Evolutionary conservation across 2,329 filamentous ascomycete genomes (phyloP).

Genomic region (Sphaceloma murrayae): DNA sequence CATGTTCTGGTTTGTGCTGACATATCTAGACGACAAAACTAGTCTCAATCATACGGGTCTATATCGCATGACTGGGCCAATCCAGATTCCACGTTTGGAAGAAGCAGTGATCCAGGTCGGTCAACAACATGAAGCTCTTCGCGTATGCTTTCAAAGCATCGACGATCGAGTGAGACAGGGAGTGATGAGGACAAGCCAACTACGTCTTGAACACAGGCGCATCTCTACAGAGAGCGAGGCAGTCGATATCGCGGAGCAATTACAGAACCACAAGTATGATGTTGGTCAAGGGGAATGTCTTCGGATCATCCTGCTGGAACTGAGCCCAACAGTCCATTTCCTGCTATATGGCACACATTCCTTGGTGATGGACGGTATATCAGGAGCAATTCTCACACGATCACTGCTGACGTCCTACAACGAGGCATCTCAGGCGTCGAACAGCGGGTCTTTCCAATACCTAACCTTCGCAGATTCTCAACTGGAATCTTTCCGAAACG

Average conservation of each 20-base stretch:
- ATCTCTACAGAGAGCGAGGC: slow-evolving; percentile 2
- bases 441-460: neutral
- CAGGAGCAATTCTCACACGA: neutral
- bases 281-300: slow-evolving; percentile 23
- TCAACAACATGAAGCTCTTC: slow-evolving; percentile 16
- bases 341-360: slow-evolving; percentile 20
- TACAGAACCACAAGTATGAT: slow-evolving; percentile 20
- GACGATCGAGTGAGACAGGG: slow-evolving; percentile 9
- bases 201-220: slow-evolving; percentile 9
- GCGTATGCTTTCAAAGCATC: slow-evolving; percentile 15
- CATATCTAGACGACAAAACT: slow-evolving; percentile 18
- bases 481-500: slow-evolving; percentile 1
- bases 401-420: neutral
- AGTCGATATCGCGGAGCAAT: slow-evolving; percentile 5
- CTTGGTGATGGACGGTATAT: neutral
- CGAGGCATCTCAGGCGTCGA: neutral
- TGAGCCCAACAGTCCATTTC: slow-evolving; percentile 19
- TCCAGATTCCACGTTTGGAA: neutral
- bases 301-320: slow-evolving; percentile 20
- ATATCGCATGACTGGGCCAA: neutral
- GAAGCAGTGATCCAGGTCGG: neutral
- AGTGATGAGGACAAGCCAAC: slow-evolving; percentile 1
- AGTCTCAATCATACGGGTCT: slow-evolving; percentile 16
- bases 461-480: neutral
- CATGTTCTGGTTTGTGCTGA: slow-evolving; percentile 19